Evolutionary conservation across 306 rosid genomes (phyloP).

Genomic region (Vachellia pachyceras): DNA sequence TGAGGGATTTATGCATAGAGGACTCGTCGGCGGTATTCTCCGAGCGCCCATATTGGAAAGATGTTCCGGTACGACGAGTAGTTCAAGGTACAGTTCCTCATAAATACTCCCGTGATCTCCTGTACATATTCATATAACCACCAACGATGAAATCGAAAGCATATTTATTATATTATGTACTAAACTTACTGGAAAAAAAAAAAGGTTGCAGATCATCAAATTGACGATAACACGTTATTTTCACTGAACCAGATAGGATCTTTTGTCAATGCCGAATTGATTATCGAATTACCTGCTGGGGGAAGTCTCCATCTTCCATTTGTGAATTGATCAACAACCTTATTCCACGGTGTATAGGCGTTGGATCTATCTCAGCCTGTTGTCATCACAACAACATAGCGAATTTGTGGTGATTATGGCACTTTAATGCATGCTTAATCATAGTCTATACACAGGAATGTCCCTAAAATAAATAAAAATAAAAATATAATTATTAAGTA

Average conservation of each 20-base stretch:
- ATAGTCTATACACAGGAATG: too few relatives aligned
- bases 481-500: neutral
- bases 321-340: conserved; percentile 62
- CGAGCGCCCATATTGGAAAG: conserved; percentile 86
- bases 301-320: conserved; percentile 80
- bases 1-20: conserved; percentile 21
- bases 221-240: too few relatives aligned
- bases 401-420: neutral
- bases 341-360: conserved; percentile 65
- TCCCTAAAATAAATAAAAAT: neutral
- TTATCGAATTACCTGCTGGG: conserved; percentile 55
- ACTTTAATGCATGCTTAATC: neutral
- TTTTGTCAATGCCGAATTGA: neutral
- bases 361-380: conserved; percentile 61
- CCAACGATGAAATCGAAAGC: neutral
- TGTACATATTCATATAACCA: conserved; percentile 25
- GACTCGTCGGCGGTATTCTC: conserved; percentile 50
- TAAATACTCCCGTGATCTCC: conserved; percentile 64
- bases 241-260: too few relatives aligned
- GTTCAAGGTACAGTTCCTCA: conserved; percentile 56
- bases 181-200: neutral
- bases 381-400: conserved; percentile 16
- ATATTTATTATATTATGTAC: neutral
- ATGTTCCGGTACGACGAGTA: conserved; percentile 58
- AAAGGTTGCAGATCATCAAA: neutral